Percentiles rank a stretch among this genome's conserved stretches.
phyloP scores from a whole-genome alignment of 1,139 yeast species.

The Geotrichum cucujoidarum region DNA sequence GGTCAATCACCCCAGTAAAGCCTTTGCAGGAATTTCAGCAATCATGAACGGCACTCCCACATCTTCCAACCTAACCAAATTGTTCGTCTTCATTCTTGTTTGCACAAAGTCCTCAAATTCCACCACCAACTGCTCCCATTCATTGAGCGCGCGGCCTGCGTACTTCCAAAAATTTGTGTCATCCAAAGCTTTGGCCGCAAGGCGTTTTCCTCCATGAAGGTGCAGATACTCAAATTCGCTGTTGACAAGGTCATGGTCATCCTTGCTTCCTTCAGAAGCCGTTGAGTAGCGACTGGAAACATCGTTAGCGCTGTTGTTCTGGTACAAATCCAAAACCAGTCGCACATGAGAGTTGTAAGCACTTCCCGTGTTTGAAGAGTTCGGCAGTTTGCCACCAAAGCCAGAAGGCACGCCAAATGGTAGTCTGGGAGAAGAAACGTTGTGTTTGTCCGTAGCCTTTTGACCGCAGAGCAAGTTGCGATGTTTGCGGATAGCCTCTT shows the following conservation, averaged over 20 bases:
- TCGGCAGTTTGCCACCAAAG: background rate
- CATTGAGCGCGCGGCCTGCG: slow-evolving; percentile 62
- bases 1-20: slow-evolving; percentile 4
- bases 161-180: slow-evolving; percentile 38
- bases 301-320: background rate
- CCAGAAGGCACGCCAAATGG: slow-evolving; percentile 24
- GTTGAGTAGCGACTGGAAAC: background rate
- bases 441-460: slow-evolving; percentile 11
- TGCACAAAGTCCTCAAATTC: slow-evolving; percentile 57
- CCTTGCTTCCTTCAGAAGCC: slow-evolving; percentile 6
- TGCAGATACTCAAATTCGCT: slow-evolving; percentile 13
- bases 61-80: slow-evolving; percentile 32
- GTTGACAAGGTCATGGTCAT: slow-evolving; percentile 17
- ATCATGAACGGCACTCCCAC: slow-evolving; percentile 43
- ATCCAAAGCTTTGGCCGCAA: slow-evolving; percentile 15
- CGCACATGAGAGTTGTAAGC: background rate
- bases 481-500: slow-evolving; percentile 24
- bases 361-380: background rate
- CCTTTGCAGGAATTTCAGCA: slow-evolving; percentile 37
- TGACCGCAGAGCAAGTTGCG: background rate
- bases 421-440: slow-evolving; percentile 23
- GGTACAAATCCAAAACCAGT: slow-evolving; percentile 1
- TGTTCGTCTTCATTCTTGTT: slow-evolving; percentile 28
- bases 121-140: slow-evolving; percentile 53
- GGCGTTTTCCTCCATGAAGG: background rate